These are phyloP conservation scores for Emmonsiellopsis sp. DNA, from an alignment of 2,329 filamentous ascomycete genomes.

Conservation along the genomic window DNA sequence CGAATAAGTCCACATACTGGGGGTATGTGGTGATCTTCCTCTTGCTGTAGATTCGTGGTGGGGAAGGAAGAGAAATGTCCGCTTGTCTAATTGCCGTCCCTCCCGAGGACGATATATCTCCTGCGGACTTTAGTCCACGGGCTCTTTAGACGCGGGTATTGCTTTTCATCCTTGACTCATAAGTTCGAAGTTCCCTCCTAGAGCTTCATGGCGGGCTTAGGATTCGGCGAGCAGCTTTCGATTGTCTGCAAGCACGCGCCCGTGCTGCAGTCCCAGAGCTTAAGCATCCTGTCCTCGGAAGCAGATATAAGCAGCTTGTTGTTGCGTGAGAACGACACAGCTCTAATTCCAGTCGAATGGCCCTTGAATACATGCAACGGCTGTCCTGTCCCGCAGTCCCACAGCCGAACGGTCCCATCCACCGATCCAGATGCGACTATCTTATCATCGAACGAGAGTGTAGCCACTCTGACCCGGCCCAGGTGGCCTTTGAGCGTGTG, in stretches of 20 bases:
- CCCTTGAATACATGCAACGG: neutral
- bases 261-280: conserved; percentile 11
- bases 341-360: conserved; percentile 8
- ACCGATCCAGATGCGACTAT: conserved; percentile 10
- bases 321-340: conserved; percentile 13
- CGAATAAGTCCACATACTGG: no score
- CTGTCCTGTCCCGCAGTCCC: neutral
- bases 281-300: conserved; percentile 12
- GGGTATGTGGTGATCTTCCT: no score
- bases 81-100: no score
- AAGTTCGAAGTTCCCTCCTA: no score
- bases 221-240: conserved; percentile 2
- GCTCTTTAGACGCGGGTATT: no score
- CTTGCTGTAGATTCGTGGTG: no score
- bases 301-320: conserved; percentile 10
- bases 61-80: no score
- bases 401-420: conserved; percentile 6
- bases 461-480: conserved; percentile 1
- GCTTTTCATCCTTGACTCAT: no score
- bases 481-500: neutral
- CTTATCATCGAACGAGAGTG: conserved; percentile 12
- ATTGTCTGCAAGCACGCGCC: conserved; percentile 3
- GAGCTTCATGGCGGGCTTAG: neutral
- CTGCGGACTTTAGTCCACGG: no score
- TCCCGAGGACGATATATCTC: no score